Percentiles rank a stretch among this genome's conserved stretches.
Conservation (phyloP, 2,329 filamentous ascomycete species). For the Bipolaris sorokiniana region DNA sequence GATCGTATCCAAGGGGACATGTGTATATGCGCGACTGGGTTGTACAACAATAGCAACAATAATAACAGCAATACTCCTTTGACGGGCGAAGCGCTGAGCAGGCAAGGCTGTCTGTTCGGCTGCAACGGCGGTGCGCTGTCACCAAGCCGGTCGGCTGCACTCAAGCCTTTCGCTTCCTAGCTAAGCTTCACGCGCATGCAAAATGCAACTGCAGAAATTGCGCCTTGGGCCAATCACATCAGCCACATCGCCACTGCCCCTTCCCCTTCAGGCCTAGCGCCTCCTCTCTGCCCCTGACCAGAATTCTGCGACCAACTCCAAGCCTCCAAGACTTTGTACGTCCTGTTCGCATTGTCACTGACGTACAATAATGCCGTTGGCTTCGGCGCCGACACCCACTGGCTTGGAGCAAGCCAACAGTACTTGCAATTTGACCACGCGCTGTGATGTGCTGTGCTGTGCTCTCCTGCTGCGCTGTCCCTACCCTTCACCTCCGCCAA, state of each 20-base stretch:
- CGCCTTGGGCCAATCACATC: slow-evolving; percentile 16
- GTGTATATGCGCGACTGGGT: no score
- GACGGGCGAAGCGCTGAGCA: no score
- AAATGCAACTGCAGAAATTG: slow-evolving; percentile 18
- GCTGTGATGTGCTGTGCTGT: no score
- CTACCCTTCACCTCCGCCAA: no score
- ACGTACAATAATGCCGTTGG: no score
- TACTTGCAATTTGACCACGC: no score
- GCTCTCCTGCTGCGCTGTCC: no score
- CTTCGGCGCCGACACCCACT: no score
- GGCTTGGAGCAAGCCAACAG: no score
- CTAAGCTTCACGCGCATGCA: slow-evolving; percentile 27
- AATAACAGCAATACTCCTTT: neutral
- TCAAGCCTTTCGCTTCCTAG: slow-evolving; percentile 28
- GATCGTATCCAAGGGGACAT: no score
- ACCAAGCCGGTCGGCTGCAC: slow-evolving; percentile 7
- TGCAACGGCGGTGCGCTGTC: slow-evolving; percentile 17
- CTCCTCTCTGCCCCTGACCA: neutral
- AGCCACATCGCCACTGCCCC: neutral
- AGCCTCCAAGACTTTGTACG: no score
- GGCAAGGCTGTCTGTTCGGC: neutral
- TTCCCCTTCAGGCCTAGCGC: neutral
- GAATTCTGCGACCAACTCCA: neutral
- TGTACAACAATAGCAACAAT: neutral
- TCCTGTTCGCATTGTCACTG: no score